Evolutionary conservation across 345 rosid species (phyloP).

Genomic region (thale cress (Arabidopsis thaliana)): TAIR10.1 NC_003075.7:12745001-12745500

Average conservation of each 20-base stretch:
- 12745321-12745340: conserved; percentile 27
- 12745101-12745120: conserved; percentile 53
- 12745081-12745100: conserved; percentile 53
- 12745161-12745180: conserved; percentile 68
- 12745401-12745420: conserved; percentile 21
- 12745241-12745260: conserved; percentile 25
- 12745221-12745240: conserved; percentile 49
- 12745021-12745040: conserved; percentile 34
- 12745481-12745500: not conserved
- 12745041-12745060: conserved; percentile 78
- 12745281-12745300: conserved; percentile 22
- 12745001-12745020: conserved; percentile 62
- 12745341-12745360: conserved; percentile 7
- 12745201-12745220: conserved; percentile 46
- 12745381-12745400: conserved; percentile 13
- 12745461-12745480: not conserved
- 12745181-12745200: conserved; percentile 36
- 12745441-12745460: not conserved
- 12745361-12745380: conserved; percentile 1
- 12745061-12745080: conserved; percentile 54
- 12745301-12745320: conserved; percentile 45
- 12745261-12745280: not conserved
- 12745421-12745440: conserved; percentile 17
- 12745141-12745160: conserved; percentile 95
- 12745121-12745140: conserved; percentile 54